A percentile compares a stretch with the other conserved stretches of the same genome.
These are phyloP conservation scores for Harringtonia lauricola DNA, from an alignment of 2,329 filamentous ascomycete species.

Conservation along the genomic window DNA sequence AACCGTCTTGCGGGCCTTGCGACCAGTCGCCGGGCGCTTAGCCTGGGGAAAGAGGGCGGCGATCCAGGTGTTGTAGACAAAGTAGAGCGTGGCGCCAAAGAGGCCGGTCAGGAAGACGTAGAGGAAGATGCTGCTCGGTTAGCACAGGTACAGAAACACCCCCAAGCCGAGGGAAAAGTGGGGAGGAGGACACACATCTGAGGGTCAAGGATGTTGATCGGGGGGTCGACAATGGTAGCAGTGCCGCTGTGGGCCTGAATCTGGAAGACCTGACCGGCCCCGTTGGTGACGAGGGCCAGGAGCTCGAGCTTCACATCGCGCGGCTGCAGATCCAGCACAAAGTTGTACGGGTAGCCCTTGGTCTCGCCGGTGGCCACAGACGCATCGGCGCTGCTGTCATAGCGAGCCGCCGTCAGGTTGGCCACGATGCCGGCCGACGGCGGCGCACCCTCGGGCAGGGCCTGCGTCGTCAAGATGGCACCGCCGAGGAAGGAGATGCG, in stretches of 20 bases:
- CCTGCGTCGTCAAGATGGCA: constrained; percentile 49
- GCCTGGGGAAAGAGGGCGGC: constrained; percentile 90
- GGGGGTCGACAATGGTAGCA: constrained; percentile 58
- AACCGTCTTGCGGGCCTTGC: constrained; percentile 53
- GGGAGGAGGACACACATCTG: constrained; percentile 37
- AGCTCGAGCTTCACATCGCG: constrained; percentile 77
- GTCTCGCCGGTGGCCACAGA: constrained; percentile 64
- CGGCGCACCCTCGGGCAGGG: constrained; percentile 35
- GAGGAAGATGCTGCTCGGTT: constrained; percentile 70
- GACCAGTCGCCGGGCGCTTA: constrained; percentile 51
- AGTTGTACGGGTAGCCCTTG: constrained; percentile 69
- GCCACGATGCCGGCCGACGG: constrained; percentile 51
- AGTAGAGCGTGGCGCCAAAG: constrained; percentile 77
- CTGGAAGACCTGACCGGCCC: constrained; percentile 60
- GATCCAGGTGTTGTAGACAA: constrained; percentile 98
- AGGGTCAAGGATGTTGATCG: constrained; percentile 16
- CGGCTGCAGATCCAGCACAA: constrained; percentile 84
- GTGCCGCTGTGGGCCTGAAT: constrained; percentile 70
- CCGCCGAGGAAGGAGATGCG: constrained; percentile 68
- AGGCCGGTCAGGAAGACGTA: constrained; percentile 78
- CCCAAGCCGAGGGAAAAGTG: not conserved
- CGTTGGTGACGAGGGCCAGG: constrained; percentile 56
- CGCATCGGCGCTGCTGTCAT: constrained; percentile 40
- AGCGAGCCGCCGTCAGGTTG: constrained; percentile 73
- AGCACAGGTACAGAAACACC: not conserved